Base-by-base conservation (phyloP, 192 early-diverging fungal species). In the Phlyctochytrium bullatum region DNA sequence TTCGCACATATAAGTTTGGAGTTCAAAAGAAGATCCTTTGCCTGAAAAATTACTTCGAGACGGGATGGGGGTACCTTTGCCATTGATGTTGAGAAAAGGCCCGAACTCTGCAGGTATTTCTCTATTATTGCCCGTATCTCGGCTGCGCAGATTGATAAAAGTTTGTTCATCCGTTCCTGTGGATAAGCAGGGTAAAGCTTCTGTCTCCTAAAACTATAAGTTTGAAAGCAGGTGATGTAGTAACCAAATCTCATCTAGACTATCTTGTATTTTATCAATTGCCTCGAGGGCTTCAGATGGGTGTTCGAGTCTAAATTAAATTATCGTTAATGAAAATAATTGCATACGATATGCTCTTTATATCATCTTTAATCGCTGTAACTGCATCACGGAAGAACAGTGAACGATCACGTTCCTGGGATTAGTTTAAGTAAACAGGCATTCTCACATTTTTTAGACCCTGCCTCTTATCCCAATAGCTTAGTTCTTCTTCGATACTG, bases 231-330 rank as follows among this genome's bases (percentile, higher is more conserved):
- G 59, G 29, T 75, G 23, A 2, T n/a, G 29, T 1, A 4, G 25
- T 47, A 61, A 78, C 76, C 80, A 81, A 2, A 81, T 30, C 14
- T 81, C 80, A 57, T 81, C 80, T 29, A 76, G 53, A 4, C 35
- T 34, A 35, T 79, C 80, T 25, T 81, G 73, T 3, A 74, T 40
- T 35, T 65, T 27, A n/a, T 78, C 79, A 47, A 79, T 68, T 2
- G 59, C 10, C n/a, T 80, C 79, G 16, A 53, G 24, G 10, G 70
- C 3, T 24, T 80, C 72, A 2, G n/a, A 14, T 23, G 70, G 30
- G 3, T 28, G 4, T 32, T 34, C 63, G 32, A 64, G 36, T 34
- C 69, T 73, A 36, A 14, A 10, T 25, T 27, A 25, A 62, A 14
- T 33, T 29, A 24, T 36, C 24, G 40, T 12, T 32, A 59, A 47